Base-by-base conservation (phyloP, 2,329 filamentous ascomycete genomes). In the Biscogniauxia marginata region DNA sequence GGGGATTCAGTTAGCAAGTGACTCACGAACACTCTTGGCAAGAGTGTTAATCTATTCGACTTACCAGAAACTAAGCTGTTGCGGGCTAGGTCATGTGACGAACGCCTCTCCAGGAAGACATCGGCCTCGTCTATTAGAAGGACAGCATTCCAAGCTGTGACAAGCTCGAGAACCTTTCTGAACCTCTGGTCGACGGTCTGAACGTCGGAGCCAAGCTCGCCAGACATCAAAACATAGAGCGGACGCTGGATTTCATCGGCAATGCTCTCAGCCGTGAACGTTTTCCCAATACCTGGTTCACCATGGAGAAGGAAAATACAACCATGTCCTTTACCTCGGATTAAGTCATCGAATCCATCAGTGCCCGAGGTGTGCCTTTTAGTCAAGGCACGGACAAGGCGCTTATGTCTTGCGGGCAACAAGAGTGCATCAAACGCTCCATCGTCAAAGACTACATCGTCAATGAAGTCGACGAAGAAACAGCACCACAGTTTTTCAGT, bases 41-140 rank as follows among this genome's bases (percentile, higher is more conserved):
- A 4, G n/a, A 6, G n/a, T 20, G 21, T 7, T 5, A 16, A n/a
- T 21, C 13, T 4, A 19, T 3, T 39, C 9, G 8, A 49, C 52
- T 21, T 52, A 58, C 55, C 58, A 55, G 55, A 71, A 54, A 64
- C 63, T 18, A 66, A 60, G 23, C 54, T 58, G 24, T 67, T 67
- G 5, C 65, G 63, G 9, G 52, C 52, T 23, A 66, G 56, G 30
- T 61, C 53, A 43, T 50, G 25, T 7, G 49, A 53, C 6, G 50
- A 54, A 1, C 58, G 53, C 24, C 50, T 51, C 46, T 55, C 51
- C 13, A 60, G 34, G 51, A 57, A 55, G 2, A 60, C 58, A 20
- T 60, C 58, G 2, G 58, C 58, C 30, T 61, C 58, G 30, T 61
- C 58, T 2, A 61, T 49, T 3, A 61, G 56, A 4, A 61, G 55